phyloP scores from a whole-genome alignment of 2,329 filamentous ascomycete species.

The Microdochium nivale region DNA sequence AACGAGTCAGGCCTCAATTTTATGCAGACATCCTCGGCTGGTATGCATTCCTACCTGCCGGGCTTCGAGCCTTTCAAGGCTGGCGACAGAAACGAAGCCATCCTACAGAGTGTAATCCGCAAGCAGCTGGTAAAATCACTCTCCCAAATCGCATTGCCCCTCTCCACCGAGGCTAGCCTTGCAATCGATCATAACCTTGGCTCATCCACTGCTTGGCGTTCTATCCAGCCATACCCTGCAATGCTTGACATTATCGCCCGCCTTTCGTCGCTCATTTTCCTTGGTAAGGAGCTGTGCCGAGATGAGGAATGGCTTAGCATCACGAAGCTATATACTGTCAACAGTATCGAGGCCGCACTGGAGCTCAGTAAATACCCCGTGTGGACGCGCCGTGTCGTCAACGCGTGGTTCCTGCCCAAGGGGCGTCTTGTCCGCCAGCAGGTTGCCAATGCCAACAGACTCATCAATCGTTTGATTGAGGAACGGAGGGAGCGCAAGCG shows the following conservation, averaged over 20 bases:
- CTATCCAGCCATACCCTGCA: too few relatives aligned
- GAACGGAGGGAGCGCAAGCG: too few relatives aligned
- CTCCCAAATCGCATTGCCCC: neutral
- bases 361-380: too few relatives aligned
- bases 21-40: neutral
- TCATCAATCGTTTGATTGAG: too few relatives aligned
- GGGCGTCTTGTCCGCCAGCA: too few relatives aligned
- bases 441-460: too few relatives aligned
- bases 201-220: too few relatives aligned
- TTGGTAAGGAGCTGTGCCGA: constrained; percentile 34
- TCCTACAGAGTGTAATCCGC: neutral
- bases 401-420: too few relatives aligned
- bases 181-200: too few relatives aligned
- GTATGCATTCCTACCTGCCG: neutral
- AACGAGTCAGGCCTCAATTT: neutral
- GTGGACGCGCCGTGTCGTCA: too few relatives aligned
- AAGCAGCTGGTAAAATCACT: neutral
- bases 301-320: constrained; percentile 38
- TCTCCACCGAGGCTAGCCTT: too few relatives aligned
- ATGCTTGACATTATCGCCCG: constrained; percentile 38
- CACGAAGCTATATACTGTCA: constrained; percentile 29
- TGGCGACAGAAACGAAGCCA: neutral
- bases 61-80: neutral
- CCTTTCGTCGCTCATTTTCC: constrained; percentile 38
- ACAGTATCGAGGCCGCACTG: constrained; percentile 5